A percentile compares a stretch with the other conserved stretches of the same genome.
phyloP scores from a whole-genome alignment of 768 basidiomycete genomes.

The Phlebiopsis gigantea region DNA sequence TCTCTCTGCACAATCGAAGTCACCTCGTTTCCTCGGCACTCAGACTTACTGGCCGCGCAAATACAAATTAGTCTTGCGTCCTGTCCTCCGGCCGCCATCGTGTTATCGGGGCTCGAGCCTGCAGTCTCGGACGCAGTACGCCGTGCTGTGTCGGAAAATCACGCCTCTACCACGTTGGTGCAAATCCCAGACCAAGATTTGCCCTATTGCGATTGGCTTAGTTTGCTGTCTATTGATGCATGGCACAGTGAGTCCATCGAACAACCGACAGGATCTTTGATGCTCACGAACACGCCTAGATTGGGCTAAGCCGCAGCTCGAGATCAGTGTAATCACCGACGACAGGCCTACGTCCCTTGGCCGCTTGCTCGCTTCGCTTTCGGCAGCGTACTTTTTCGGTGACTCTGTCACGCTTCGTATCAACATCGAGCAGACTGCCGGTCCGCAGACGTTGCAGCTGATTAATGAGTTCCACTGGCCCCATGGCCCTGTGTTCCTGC shows the following conservation, averaged over 20 bases:
- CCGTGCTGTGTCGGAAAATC: neutral
- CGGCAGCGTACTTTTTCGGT: constrained; percentile 57
- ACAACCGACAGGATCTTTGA: neutral
- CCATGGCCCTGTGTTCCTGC: constrained; percentile 52
- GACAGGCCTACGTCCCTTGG: constrained; percentile 65
- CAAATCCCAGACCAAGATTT: constrained; percentile 47
- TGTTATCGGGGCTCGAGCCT: constrained; percentile 9
- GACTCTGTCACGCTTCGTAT: constrained; percentile 60
- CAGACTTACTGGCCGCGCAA: neutral
- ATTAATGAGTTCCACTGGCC: constrained; percentile 52
- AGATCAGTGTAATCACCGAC: constrained; percentile 73
- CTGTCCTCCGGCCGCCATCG: constrained; percentile 18
- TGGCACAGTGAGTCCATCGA: constrained; percentile 43
- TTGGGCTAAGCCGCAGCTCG: constrained; percentile 68
- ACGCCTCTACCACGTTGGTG: constrained; percentile 29
- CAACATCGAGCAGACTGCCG: constrained; percentile 73
- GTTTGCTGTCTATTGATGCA: constrained; percentile 49
- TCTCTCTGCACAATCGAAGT: neutral
- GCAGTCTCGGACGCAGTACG: neutral
- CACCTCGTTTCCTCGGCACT: constrained; percentile 3
- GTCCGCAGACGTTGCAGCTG: constrained; percentile 50
- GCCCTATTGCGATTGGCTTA: constrained; percentile 55
- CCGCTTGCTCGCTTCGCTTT: constrained; percentile 62
- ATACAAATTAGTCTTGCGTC: neutral
- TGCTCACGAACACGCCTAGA: constrained; percentile 36